Evolutionary conservation across 257 asterid genomes (phyloP), one percentile per base, ranked within the genome.

Genomic region (Plectranthus barbatus): DNA sequence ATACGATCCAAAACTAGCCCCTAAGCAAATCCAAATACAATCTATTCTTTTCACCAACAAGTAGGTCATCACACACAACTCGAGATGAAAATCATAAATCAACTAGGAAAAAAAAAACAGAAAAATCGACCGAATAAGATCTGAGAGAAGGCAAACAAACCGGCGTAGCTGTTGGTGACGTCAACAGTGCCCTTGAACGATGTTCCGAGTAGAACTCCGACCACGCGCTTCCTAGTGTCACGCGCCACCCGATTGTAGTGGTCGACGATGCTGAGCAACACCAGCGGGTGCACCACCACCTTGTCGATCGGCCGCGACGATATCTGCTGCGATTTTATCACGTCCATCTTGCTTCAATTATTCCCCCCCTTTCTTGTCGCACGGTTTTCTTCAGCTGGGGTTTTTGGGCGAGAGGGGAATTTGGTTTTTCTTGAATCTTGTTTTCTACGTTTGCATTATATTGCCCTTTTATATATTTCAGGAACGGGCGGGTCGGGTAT

Each of bases 171-270:
- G 81, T 92, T 92, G 77, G 93, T 85, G 68, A 92, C 91, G 76
- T 92, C 98, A 62, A 92, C 95, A 49, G 91, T 89, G 76, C 98
- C 98, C 72, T 82, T 84, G 21, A 72, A 79, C 14, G 97, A 88
- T 53, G 82, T 78, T 2, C 98, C 97, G 18, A 92, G 96, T 37
- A 89, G 79, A 77, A 92, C 90, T 21, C 95, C 96, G 13, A 92
- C 85, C 46, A 92, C 97, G 52, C 96, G 93, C 71, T 88, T 88
- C 83, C 80, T 81, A 26, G 95, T 80, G 60, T 91, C 96, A 20
- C 95, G 89, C 45, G 98, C 97, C 67, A 88, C 98, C 48, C 98
- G 78, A 13, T 92, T 92, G 84, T 84, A 92, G 78, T 92, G 97
- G 77, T 89, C 98, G 66, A 92, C 98, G 75, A 85, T 84, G 83